Percentiles rank a stretch among this genome's conserved stretches.
Conservation (phyloP, 345 rosid species). For the Salix udensis region DNA sequence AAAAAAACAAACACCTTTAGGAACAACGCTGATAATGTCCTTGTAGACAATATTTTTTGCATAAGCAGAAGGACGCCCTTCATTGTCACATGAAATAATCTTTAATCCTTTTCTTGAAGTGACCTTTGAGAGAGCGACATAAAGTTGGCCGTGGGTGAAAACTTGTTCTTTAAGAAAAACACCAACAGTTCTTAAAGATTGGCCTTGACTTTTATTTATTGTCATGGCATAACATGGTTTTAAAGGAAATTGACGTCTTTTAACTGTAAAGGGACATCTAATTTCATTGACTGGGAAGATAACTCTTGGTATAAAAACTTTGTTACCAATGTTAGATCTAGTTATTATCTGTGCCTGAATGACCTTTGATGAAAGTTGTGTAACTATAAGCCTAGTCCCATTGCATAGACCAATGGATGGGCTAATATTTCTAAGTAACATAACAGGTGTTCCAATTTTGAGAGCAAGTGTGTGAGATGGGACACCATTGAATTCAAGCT, state of each 20-base stretch:
- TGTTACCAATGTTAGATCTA: background rate
- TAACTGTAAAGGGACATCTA: background rate
- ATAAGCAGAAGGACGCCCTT: background rate
- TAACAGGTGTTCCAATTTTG: conserved; percentile 2
- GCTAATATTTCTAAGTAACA: conserved; percentile 7
- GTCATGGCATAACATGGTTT: background rate
- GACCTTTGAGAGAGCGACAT: background rate
- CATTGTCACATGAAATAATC: background rate
- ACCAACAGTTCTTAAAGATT: background rate
- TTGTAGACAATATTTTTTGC: background rate
- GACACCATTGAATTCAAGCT: background rate
- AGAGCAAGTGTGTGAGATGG: background rate
- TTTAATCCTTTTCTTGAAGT: background rate
- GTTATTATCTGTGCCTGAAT: background rate
- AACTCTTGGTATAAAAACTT: background rate
- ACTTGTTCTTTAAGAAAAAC: background rate
- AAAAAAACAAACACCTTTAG: too few species aligned
- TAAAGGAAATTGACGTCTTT: background rate
- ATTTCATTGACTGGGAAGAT: background rate
- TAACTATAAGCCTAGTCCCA: background rate
- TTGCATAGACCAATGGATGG: background rate
- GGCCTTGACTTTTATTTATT: background rate
- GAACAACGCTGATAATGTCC: too few species aligned
- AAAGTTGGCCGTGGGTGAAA: background rate
- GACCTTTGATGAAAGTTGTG: background rate